phyloP scores from a whole-genome alignment of 768 basidiomycete species.

The Naganishia onofrii region DNA sequence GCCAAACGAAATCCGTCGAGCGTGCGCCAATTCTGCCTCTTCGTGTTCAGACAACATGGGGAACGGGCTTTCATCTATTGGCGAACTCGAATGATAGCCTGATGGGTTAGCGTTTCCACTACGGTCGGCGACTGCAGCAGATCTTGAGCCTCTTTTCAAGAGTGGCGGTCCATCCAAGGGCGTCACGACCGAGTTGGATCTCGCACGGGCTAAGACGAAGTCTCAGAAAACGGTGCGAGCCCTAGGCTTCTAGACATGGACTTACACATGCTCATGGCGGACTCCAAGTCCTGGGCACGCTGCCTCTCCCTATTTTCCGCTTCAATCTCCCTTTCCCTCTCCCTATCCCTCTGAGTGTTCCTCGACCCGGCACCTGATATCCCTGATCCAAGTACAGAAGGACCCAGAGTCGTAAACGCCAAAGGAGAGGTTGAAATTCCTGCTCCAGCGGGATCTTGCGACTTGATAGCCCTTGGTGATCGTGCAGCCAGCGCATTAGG shows the following conservation, averaged over 20 bases:
- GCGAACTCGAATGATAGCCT: slow-evolving; percentile 40
- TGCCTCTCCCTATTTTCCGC: slow-evolving; percentile 77
- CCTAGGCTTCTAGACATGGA: slow-evolving; percentile 11
- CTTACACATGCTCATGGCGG: slow-evolving; percentile 62
- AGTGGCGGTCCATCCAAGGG: slow-evolving; percentile 30
- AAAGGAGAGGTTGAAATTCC: slow-evolving; percentile 6
- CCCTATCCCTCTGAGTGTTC: slow-evolving; percentile 29
- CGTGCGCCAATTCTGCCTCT: slow-evolving; percentile 48
- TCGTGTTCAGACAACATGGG: slow-evolving; percentile 48
- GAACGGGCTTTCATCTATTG: slow-evolving; percentile 44
- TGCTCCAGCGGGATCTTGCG: not conserved
- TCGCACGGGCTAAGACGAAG: slow-evolving; percentile 44
- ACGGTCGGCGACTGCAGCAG: not conserved
- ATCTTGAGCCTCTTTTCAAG: slow-evolving; percentile 18
- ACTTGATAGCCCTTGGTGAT: slow-evolving; percentile 14
- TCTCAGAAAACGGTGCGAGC: too few relatives aligned
- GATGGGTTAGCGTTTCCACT: slow-evolving; percentile 19
- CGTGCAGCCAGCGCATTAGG: slow-evolving; percentile 5
- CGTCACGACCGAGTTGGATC: slow-evolving; percentile 41
- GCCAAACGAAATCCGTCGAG: slow-evolving; percentile 37
- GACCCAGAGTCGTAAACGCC: slow-evolving; percentile 20
- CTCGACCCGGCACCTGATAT: not conserved
- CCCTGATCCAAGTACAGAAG: slow-evolving; percentile 3
- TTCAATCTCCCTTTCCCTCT: slow-evolving; percentile 30
- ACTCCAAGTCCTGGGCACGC: slow-evolving; percentile 85